phyloP scores from a whole-genome alignment of 1,284 basidiomycete genomes.

The Pseudozyma pruni region DNA sequence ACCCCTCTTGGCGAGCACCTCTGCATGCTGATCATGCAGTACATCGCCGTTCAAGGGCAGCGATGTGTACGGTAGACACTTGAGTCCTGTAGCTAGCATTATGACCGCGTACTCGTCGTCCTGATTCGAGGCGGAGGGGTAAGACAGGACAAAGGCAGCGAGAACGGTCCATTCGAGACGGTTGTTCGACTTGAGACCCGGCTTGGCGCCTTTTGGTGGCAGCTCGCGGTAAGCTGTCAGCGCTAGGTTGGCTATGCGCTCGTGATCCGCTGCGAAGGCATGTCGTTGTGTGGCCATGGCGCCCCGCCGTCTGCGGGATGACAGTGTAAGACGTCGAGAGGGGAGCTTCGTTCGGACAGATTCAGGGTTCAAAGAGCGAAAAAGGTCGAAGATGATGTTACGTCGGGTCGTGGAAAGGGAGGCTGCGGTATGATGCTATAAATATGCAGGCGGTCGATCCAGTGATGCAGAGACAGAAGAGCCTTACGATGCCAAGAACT shows the following conservation, averaged over 20 bases:
- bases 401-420: neutral
- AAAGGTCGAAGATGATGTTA: too few species aligned
- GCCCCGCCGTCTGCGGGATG: neutral
- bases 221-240: constrained; percentile 22
- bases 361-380: too few species aligned
- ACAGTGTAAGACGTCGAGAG: neutral
- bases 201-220: constrained; percentile 47
- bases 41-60: constrained; percentile 80
- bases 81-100: constrained; percentile 83
- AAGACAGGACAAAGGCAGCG: constrained; percentile 39
- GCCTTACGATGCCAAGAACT: too few species aligned
- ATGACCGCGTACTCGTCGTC: constrained; percentile 67
- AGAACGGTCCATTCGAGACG: constrained; percentile 55
- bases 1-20: constrained; percentile 83
- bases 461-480: too few species aligned
- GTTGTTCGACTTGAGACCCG: constrained; percentile 31
- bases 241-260: constrained; percentile 25
- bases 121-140: constrained; percentile 1
- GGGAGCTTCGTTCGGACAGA: neutral
- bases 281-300: neutral
- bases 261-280: constrained; percentile 12
- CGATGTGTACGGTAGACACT: constrained; percentile 79
- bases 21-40: constrained; percentile 89
- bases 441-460: too few species aligned
- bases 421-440: too few species aligned